A percentile compares a stretch with the other conserved stretches of the same genome.
Conservation (phyloP, 352 stramenopile genomes). For the Pilasporangium apinafurcum region DNA sequence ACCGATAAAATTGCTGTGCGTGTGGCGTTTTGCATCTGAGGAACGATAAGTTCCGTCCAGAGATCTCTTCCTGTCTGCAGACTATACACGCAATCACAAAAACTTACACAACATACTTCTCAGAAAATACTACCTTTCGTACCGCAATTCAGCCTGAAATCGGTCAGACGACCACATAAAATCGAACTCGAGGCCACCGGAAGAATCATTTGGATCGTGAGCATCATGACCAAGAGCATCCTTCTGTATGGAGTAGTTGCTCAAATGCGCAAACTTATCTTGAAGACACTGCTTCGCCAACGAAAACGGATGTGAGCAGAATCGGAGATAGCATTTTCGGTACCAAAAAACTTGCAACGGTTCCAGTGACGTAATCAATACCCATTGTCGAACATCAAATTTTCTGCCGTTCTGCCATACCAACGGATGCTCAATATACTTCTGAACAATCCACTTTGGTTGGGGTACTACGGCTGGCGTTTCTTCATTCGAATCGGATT, state of each 20-base stretch:
- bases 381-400: slow-evolving; percentile 87
- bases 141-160: slow-evolving; percentile 36
- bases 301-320: slow-evolving; percentile 54
- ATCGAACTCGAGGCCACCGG: slow-evolving; percentile 4
- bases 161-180: slow-evolving; percentile 58
- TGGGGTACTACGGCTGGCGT: neutral
- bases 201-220: neutral
- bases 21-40: slow-evolving; percentile 51
- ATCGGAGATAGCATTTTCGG: slow-evolving; percentile 64
- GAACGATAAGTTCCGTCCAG: slow-evolving; percentile 39
- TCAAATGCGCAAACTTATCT: slow-evolving; percentile 69
- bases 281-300: slow-evolving; percentile 17
- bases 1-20: slow-evolving; percentile 29
- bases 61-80: slow-evolving; percentile 28
- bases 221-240: slow-evolving; percentile 10
- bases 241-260: slow-evolving; percentile 85
- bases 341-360: slow-evolving; percentile 66
- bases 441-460: slow-evolving; percentile 69
- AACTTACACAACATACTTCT: neutral
- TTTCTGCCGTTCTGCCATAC: slow-evolving; percentile 49
- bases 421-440: slow-evolving; percentile 81
- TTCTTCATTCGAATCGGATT: neutral
- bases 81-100: slow-evolving; percentile 1
- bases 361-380: slow-evolving; percentile 57
- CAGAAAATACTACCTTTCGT: neutral